These are phyloP conservation scores for Trichoderma atroviride DNA, from an alignment of 2,329 filamentous ascomycete species.

Conservation along the genomic window DNA sequence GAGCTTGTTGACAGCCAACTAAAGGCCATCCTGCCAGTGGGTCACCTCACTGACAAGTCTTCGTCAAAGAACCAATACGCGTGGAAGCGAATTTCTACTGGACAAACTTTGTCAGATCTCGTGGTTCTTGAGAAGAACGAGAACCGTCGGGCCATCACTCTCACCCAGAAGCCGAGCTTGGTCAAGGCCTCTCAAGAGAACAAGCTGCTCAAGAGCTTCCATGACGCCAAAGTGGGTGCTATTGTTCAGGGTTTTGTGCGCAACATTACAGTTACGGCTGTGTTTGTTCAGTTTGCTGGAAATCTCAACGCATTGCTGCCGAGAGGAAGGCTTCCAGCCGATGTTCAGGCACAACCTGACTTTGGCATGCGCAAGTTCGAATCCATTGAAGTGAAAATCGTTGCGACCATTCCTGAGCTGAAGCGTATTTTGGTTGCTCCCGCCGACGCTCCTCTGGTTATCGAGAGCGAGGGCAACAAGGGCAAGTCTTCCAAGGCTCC, in stretches of 20 bases:
- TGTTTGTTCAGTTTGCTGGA: constrained; percentile 87
- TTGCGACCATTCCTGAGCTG: constrained; percentile 70
- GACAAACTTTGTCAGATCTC: constrained; percentile 80
- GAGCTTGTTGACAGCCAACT: constrained; percentile 74
- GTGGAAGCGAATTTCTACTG: constrained; percentile 79
- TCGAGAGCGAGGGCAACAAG: constrained; percentile 45
- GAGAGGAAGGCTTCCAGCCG: constrained; percentile 74
- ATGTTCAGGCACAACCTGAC: constrained; percentile 65
- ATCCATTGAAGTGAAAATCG: constrained; percentile 71
- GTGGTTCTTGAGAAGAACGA: constrained; percentile 85
- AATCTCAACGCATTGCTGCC: constrained; percentile 77
- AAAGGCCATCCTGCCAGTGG: constrained; percentile 74
- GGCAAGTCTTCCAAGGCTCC: constrained; percentile 38
- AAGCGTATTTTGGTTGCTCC: constrained; percentile 66
- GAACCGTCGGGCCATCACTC: constrained; percentile 70
- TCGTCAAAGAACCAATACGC: constrained; percentile 74
- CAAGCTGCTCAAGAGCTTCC: constrained; percentile 71
- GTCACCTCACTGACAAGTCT: constrained; percentile 85
- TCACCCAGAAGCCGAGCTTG: constrained; percentile 83
- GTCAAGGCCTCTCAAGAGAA: constrained; percentile 72
- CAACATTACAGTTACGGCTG: constrained; percentile 77
- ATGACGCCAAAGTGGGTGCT: constrained; percentile 70
- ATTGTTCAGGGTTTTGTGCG: constrained; percentile 78
- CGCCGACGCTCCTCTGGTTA: constrained; percentile 45
- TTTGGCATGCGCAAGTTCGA: constrained; percentile 82